Percentiles rank a stretch among this genome's conserved stretches.
phyloP scores from a whole-genome alignment of 78 protist species.

The Guillardia theta region DNA sequence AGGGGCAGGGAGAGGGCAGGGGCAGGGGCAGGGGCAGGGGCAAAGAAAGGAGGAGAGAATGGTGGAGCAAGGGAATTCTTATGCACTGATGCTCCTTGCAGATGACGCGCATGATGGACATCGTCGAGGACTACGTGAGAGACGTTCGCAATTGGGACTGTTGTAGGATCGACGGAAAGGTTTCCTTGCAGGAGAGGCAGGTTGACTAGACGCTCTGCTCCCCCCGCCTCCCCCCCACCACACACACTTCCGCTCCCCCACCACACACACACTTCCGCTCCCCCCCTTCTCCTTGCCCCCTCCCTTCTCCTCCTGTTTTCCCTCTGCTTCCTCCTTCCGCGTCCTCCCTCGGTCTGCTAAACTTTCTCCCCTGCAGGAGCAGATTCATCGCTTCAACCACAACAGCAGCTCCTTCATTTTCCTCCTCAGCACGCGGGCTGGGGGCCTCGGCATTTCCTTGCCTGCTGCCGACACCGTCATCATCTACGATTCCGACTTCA shows the following conservation, averaged over 20 bases:
- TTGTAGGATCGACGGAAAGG: conserved; percentile 68
- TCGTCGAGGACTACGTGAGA: conserved; percentile 52
- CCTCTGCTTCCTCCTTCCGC: too few relatives aligned
- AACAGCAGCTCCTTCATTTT: conserved; percentile 39
- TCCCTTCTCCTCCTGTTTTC: too few relatives aligned
- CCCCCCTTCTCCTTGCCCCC: too few relatives aligned
- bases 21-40: neutral
- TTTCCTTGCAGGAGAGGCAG: conserved; percentile 72
- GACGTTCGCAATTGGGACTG: conserved; percentile 44
- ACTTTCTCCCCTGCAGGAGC: neutral
- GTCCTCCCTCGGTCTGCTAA: too few relatives aligned
- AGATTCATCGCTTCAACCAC: neutral
- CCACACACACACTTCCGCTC: too few relatives aligned
- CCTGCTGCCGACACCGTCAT: conserved; percentile 19
- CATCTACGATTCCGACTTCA: conserved; percentile 56
- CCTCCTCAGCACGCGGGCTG: conserved; percentile 70
- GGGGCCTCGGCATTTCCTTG: conserved; percentile 50
- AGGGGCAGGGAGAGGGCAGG: neutral
- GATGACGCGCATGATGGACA: conserved; percentile 53
- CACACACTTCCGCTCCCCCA: too few relatives aligned
- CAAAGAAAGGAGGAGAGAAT: neutral
- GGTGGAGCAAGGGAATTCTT: too few relatives aligned
- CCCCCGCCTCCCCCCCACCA: too few relatives aligned
- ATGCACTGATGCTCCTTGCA: too few relatives aligned
- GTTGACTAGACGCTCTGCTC: too few relatives aligned